Evolutionary conservation across 2,329 filamentous ascomycete genomes (phyloP).

Genomic region (Penicillium brasilianum): DNA sequence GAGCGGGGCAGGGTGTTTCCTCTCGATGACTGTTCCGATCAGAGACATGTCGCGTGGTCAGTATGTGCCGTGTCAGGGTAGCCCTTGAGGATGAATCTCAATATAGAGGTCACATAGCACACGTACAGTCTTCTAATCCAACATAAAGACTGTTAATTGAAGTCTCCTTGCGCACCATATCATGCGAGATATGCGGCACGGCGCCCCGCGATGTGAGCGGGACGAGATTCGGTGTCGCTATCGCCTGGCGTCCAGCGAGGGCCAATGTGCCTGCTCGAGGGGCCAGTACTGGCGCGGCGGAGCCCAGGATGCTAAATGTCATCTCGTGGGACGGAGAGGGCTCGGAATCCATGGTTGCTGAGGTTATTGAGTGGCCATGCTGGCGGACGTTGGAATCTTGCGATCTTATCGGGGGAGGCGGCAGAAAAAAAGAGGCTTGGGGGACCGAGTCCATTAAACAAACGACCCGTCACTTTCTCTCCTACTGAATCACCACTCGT

Average conservation of each 20-base stretch:
- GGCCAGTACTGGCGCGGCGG: constrained; percentile 42
- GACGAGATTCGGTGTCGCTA: constrained; percentile 84
- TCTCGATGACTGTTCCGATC: constrained; percentile 66
- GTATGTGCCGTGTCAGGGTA: constrained; percentile 17
- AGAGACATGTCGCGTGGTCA: constrained; percentile 39
- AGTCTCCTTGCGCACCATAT: constrained; percentile 72
- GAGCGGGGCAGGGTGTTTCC: constrained; percentile 55
- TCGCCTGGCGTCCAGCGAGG: constrained; percentile 65
- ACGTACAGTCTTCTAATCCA: constrained; percentile 89
- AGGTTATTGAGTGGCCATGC: constrained; percentile 21
- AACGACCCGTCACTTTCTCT: background rate
- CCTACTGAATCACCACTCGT: background rate
- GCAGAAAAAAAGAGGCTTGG: constrained; percentile 24
- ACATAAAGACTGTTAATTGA: constrained; percentile 74
- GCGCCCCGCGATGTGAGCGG: constrained; percentile 80
- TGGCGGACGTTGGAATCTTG: constrained; percentile 11
- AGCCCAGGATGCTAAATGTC: constrained; percentile 45
- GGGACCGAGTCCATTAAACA: constrained; percentile 19
- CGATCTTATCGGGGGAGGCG: constrained; percentile 25
- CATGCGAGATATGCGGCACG: constrained; percentile 86
- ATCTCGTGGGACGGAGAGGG: constrained; percentile 37
- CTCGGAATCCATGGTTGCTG: constrained; percentile 38
- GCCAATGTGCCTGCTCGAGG: constrained; percentile 72
- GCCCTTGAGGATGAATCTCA: no score
- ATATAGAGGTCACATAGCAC: background rate